Percentiles rank a stretch among this genome's conserved stretches.
These are phyloP conservation scores for Aspergillus thermomutatus DNA, from an alignment of 2,329 filamentous ascomycete genomes.

Conservation along the genomic window DNA sequence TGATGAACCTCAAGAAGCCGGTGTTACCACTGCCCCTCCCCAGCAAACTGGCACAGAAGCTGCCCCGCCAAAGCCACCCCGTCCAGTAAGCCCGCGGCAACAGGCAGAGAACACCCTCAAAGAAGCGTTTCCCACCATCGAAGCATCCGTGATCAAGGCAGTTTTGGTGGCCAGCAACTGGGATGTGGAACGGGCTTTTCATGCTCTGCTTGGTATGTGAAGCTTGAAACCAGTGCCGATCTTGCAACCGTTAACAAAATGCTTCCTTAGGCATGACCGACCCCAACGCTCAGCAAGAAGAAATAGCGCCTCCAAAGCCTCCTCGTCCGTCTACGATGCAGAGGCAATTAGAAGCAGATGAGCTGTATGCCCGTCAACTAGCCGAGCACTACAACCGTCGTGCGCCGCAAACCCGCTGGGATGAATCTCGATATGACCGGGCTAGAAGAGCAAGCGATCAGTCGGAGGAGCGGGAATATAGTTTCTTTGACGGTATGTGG, in stretches of 20 bases:
- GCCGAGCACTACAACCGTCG: slow-evolving; percentile 76
- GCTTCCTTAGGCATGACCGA: slow-evolving; percentile 67
- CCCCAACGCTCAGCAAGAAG: slow-evolving; percentile 65
- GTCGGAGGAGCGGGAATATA: slow-evolving; percentile 71
- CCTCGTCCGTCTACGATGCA: slow-evolving; percentile 70
- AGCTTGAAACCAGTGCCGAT: not conserved
- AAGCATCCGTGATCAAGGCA: slow-evolving; percentile 76
- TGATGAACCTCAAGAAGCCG: slow-evolving; percentile 51
- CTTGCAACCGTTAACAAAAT: slow-evolving; percentile 1
- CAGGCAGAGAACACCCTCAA: slow-evolving; percentile 84
- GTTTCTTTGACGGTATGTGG: slow-evolving; percentile 73
- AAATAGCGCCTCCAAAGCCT: slow-evolving; percentile 68
- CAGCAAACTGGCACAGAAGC: slow-evolving; percentile 29
- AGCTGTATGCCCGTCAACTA: slow-evolving; percentile 85
- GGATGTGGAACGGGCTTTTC: slow-evolving; percentile 89
- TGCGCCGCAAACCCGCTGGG: slow-evolving; percentile 29
- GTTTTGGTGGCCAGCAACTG: slow-evolving; percentile 83
- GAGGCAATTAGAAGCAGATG: slow-evolving; percentile 84
- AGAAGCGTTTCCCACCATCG: slow-evolving; percentile 88
- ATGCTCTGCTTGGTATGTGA: slow-evolving; percentile 75
- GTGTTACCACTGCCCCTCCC: slow-evolving; percentile 25
- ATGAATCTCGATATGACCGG: slow-evolving; percentile 38
- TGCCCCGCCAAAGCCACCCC: slow-evolving; percentile 77
- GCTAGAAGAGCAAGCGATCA: slow-evolving; percentile 54
- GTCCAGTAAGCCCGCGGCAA: slow-evolving; percentile 75